phyloP scores from a whole-genome alignment of 2,329 filamentous ascomycete genomes.

The Diaporthe caulivora region DNA sequence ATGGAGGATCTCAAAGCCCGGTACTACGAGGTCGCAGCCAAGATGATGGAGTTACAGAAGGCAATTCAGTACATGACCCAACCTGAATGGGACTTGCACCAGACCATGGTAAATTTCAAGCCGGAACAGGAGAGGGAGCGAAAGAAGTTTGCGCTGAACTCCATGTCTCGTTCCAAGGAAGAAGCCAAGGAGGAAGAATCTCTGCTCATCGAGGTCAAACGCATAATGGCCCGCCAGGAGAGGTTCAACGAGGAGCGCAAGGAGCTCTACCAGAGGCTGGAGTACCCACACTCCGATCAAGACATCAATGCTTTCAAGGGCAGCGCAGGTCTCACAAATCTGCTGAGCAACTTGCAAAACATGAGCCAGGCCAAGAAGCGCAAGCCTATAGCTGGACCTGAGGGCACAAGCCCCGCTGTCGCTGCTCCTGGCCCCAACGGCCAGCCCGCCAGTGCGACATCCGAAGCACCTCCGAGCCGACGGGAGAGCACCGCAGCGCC shows the following conservation, averaged over 20 bases:
- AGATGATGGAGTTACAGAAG: slow-evolving; percentile 83
- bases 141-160: slow-evolving; percentile 86
- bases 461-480: slow-evolving; percentile 55
- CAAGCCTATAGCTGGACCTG: slow-evolving; percentile 75
- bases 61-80: slow-evolving; percentile 89
- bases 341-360: slow-evolving; percentile 70
- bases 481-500: slow-evolving; percentile 65
- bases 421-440: slow-evolving; percentile 49
- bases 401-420: slow-evolving; percentile 62
- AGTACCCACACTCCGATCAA: slow-evolving; percentile 80
- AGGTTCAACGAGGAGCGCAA: slow-evolving; percentile 88
- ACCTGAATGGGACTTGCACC: slow-evolving; percentile 84
- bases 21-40: slow-evolving; percentile 89
- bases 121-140: slow-evolving; percentile 81
- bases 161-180: slow-evolving; percentile 83
- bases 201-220: slow-evolving; percentile 88
- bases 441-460: slow-evolving; percentile 53
- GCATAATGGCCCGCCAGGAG: slow-evolving; percentile 89
- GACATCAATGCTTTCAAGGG: slow-evolving; percentile 65
- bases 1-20: slow-evolving; percentile 93
- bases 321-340: slow-evolving; percentile 35
- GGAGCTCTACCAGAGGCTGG: slow-evolving; percentile 88
- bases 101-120: slow-evolving; percentile 89
- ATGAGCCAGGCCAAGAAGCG: slow-evolving; percentile 94
- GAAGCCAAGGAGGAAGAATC: slow-evolving; percentile 94